Conservation (phyloP, 2,329 filamentous ascomycete species). For the Microdochium trichocladiopsis region DNA sequence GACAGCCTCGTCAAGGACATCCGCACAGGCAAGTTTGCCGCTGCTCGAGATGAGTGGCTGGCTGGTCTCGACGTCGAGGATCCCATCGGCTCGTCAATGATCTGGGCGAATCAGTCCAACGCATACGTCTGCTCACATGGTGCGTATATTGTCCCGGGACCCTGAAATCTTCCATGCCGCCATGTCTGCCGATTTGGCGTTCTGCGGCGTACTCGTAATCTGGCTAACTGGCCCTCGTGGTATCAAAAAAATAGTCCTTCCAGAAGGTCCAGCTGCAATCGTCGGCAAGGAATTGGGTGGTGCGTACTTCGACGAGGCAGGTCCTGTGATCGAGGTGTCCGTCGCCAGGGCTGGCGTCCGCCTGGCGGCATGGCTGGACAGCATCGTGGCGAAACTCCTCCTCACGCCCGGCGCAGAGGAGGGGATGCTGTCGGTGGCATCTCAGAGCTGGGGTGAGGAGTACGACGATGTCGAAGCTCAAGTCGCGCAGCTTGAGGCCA, state of each 20-base stretch:
- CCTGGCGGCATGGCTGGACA: constrained; percentile 60
- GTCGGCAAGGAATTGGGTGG: constrained; percentile 52
- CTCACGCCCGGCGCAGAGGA: constrained; percentile 17
- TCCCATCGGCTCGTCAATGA: constrained; percentile 46
- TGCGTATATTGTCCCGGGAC: too few species aligned
- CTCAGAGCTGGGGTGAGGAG: constrained; percentile 11
- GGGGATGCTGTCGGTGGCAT: constrained; percentile 17
- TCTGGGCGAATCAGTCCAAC: constrained; percentile 60
- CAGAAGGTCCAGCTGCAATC: constrained; percentile 51
- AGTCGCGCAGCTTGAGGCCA: background rate
- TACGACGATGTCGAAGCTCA: background rate
- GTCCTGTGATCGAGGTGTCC: constrained; percentile 57
- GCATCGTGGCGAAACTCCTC: constrained; percentile 34
- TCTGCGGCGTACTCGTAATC: background rate
- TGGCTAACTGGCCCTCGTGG: constrained; percentile 1
- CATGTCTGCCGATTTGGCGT: too few species aligned
- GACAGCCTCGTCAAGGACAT: constrained; percentile 48
- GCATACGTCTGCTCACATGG: constrained; percentile 54
- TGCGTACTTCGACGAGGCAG: constrained; percentile 56
- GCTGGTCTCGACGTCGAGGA: constrained; percentile 48
- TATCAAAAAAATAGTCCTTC: constrained; percentile 40
- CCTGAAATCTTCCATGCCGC: constrained; percentile 1
- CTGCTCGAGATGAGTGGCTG: constrained; percentile 45
- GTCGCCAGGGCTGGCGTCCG: constrained; percentile 64
- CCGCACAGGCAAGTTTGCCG: constrained; percentile 44